These are phyloP conservation scores for Didymella lethalis DNA, from an alignment of 2,329 filamentous ascomycete genomes.

Conservation along the genomic window DNA sequence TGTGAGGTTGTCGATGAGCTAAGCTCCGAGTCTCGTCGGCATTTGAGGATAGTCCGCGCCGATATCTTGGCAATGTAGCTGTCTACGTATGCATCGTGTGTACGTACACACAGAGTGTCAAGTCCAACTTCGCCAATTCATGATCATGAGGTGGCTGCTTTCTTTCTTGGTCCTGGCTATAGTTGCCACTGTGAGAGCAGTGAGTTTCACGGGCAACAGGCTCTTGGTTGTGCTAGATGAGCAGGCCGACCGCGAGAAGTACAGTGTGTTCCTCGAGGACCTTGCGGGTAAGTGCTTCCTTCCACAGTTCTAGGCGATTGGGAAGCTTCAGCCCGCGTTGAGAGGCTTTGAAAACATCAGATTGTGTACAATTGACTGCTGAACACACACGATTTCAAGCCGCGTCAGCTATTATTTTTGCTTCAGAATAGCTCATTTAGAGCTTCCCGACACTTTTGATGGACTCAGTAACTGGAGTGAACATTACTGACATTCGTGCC, in stretches of 20 bases:
- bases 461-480: background rate
- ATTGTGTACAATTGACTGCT: background rate
- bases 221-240: constrained; percentile 89
- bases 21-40: constrained; percentile 7
- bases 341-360: background rate
- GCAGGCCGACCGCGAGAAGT: constrained; percentile 78
- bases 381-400: constrained; percentile 5
- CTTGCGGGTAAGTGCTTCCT: constrained; percentile 65
- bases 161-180: constrained; percentile 74
- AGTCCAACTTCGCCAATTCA: constrained; percentile 31
- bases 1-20: constrained; percentile 17
- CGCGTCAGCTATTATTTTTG: constrained; percentile 25
- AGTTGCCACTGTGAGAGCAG: constrained; percentile 72
- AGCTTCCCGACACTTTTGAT: background rate
- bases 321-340: background rate
- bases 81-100: constrained; percentile 23
- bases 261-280: constrained; percentile 81
- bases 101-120: constrained; percentile 23
- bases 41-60: constrained; percentile 16
- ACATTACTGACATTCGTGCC: constrained; percentile 5
- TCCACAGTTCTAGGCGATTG: background rate
- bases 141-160: constrained; percentile 76
- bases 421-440: constrained; percentile 6
- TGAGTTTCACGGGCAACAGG: constrained; percentile 80
- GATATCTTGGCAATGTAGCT: constrained; percentile 47